Evolutionary conservation across 306 rosid genomes (phyloP), one percentile per base, ranked within the genome.

Genomic region (Echinosophora koreensis): DNA sequence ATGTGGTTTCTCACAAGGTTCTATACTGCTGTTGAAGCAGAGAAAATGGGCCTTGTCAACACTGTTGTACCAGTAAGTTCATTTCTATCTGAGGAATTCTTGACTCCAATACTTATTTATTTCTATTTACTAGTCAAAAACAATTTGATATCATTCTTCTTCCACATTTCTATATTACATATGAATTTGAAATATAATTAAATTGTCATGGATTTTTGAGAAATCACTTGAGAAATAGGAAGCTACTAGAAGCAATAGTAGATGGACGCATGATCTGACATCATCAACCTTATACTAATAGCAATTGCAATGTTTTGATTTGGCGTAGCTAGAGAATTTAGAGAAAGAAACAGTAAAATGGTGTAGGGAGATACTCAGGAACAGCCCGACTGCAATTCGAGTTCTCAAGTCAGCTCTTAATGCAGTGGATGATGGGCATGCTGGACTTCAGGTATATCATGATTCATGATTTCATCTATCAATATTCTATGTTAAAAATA

Each of bases 11-110:
- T 95, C 50, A 66, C 97, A 51, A 87, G 98, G 79, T 90, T 95
- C 69, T 95, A 95, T 79, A 77, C 89, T 5, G 98, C 97, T 59
- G 74, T 49, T 44, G 98, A 95, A 79, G 98, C 97, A 50, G 98
- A 92, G 70, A 92, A 90, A 86, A 92, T 95, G 97, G 98, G 97
- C 35, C 98, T 95, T 50, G 85, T 95, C 80, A 95, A 95, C 59
- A 87, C 91, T 52, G 89, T 92, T 76, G 97, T 95, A 34, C 91
- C 91, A 0, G 97, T 90, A 68, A 82, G 97, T 86, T 64, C 37
- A 14, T 78, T 66, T 49, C 54, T 28, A 7, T 12, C 58, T 15
- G 12, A 47, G n/a, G 67, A 66, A 38, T 32, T 60, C n/a, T 57
- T 52, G 17, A 3, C 47, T 16, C 16, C 47, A 7, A 22, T 18